Base-by-base conservation (phyloP, 805 yeast species). In the Wickerhamiella bombiphila region DNA sequence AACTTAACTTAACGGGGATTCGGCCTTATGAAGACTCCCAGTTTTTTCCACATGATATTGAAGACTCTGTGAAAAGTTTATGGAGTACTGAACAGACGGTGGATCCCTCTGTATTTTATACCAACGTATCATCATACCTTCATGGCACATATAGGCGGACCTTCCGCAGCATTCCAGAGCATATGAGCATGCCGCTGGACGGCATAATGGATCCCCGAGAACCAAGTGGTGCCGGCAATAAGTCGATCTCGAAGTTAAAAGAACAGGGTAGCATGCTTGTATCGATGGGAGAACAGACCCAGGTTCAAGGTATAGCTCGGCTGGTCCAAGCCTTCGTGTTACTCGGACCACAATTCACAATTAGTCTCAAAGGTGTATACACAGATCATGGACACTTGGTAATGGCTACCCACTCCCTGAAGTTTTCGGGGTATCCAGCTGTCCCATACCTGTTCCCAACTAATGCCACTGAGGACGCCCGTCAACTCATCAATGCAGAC, bases 391-490 rank as follows among this genome's bases (percentile, higher is more conserved):
- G 70, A 2, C 46, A 51, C 22, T 34, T 54, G 17, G 47, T 54
- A 4, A 38, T 48, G 40, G 46, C 53, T 4, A 56, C 57, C 15
- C 39, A 50, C 6, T 53, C 61, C 11, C 47, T 48, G 35, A 58
- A 58, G 44, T 59, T 47, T 34, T 48, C 51, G 11, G 63, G 63
- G 7, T 14, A 38, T 13, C 39, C 42, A 32, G 57, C 54, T 2
- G 32, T 59, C 13, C 61, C 63, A 4, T 55, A 48, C 1, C 46
- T 83, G 15, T 61, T 63, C 3, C 58, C 80, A 8, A 58, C 59
- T 18, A 86, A 85, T 0, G 65, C 75, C 2, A 34, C 76, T 50
- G 75, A 78, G 43, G 64, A 67, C 16, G 58, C 70, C 15, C 67
- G 83, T 1, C 61, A 65, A 7, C 13, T 36, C 3, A 14, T 39